Base-by-base conservation (phyloP, 2,329 filamentous ascomycete genomes). In the Trichoderma brevicompactum region DNA sequence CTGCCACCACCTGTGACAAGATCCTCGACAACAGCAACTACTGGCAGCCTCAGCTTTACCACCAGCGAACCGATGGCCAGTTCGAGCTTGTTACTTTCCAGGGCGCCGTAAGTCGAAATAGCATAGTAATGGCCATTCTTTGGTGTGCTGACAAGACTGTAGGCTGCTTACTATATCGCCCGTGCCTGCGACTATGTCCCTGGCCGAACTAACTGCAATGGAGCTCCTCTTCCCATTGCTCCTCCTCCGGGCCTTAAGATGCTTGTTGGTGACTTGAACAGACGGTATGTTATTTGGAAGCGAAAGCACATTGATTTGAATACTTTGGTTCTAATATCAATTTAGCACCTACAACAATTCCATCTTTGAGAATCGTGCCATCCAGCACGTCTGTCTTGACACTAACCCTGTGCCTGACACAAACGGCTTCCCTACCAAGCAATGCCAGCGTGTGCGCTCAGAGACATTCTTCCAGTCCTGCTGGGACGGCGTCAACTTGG, bases 211-310 rank as follows among this genome's bases (percentile, higher is more conserved):
- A 71, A 72, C 65, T 74, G 73, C 55, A 23, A 67, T 23, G 55
- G 52, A 36, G 43, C 63, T 8, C 65, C 65, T 3, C 50, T 50
- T n/a, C 78, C 88, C 6, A 75, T 81, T 36, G 83, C 87, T 2
- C 90, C 89, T 70, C 88, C 87, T 0, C 74, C 80, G 17, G 85
- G 82, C 60, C 87, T 91, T 70, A 85, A 87, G 60, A 90, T 91
- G 87, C 61, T 91, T 38, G 85, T 87, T 5, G 89, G 89, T 40
- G 80, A 87, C 69, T 79, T 84, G 65, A 79, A 80, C 68, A 83
- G 86, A 67, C 66, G 68, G 69, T 72, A 58, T 34, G 65, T 66
- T n/a, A 19, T 10, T 41, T 8, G 17, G 28, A 13, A 12, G 12
- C 4, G 52, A 23, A 13, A 13, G 46, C 13, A 4, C n/a, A 7